Conservation (phyloP, 1,139 yeast genomes). For the Candida mesenterica region DNA sequence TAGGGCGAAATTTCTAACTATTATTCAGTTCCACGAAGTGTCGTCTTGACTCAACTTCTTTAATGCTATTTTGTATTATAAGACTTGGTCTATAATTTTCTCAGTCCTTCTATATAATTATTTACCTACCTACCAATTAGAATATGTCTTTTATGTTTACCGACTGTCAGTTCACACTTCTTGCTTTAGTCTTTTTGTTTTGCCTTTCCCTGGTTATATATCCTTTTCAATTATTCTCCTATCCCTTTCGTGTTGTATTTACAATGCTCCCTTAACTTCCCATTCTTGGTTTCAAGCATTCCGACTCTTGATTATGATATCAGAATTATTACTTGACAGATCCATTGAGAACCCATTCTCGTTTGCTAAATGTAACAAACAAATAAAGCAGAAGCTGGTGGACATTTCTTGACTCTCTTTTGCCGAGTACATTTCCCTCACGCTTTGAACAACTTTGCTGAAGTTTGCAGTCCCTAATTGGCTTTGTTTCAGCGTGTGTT, state of each 20-base stretch:
- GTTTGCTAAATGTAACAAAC: constrained; percentile 25
- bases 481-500: too few relatives aligned
- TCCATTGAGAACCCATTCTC: constrained; percentile 37
- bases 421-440: constrained; percentile 45
- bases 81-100: too few relatives aligned
- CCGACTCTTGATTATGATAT: constrained; percentile 1
- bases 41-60: too few relatives aligned
- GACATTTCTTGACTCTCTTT: constrained; percentile 31
- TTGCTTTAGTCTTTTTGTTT: too few relatives aligned
- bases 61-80: too few relatives aligned
- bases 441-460: constrained; percentile 1
- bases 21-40: neutral
- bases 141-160: too few relatives aligned
- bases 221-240: too few relatives aligned
- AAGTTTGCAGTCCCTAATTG: neutral
- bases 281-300: neutral
- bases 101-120: neutral
- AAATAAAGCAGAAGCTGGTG: constrained; percentile 26
- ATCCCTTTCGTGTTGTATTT: too few relatives aligned
- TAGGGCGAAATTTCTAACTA: constrained; percentile 13
- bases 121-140: too few relatives aligned
- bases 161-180: too few relatives aligned
- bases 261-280: too few relatives aligned
- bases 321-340: neutral
- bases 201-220: too few relatives aligned